These are phyloP conservation scores for Mesostigma viride DNA, from an alignment of 139 green algal genomes.

Conservation along the genomic window DNA sequence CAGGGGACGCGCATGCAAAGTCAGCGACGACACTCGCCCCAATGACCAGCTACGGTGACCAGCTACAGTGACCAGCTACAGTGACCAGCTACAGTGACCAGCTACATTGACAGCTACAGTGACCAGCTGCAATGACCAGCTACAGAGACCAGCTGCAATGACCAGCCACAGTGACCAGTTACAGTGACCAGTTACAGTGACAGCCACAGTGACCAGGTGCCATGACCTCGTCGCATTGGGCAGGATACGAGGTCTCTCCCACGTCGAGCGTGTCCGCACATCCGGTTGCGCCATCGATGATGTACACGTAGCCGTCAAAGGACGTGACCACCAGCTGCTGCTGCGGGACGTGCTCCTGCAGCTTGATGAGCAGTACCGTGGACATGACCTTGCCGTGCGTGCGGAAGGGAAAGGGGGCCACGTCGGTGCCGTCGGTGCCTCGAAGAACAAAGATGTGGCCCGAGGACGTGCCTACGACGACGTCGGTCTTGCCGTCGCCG, in stretches of 20 bases:
- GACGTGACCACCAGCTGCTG: slow-evolving; percentile 56
- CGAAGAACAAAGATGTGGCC: slow-evolving; percentile 68
- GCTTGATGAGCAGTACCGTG: slow-evolving; percentile 44
- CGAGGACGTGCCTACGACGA: slow-evolving; percentile 36
- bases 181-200: no score
- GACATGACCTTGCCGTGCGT: slow-evolving; percentile 48
- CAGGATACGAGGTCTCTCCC: slow-evolving; percentile 56
- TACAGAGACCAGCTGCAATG: no score
- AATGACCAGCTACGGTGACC: no score
- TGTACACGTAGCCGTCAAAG: slow-evolving; percentile 81
- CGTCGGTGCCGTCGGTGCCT: slow-evolving; percentile 34
- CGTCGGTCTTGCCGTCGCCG: slow-evolving; percentile 36
- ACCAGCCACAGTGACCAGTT: no score
- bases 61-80: no score
- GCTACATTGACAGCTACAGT: no score
- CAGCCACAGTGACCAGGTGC: no score
- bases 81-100: no score
- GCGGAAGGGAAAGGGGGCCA: slow-evolving; percentile 65
- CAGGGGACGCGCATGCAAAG: no score
- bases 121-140: no score
- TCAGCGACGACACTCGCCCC: no score
- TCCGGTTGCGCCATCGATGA: slow-evolving; percentile 60
- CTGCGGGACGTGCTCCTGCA: slow-evolving; percentile 9
- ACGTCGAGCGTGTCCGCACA: slow-evolving; percentile 84
- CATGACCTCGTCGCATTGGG: no score